Conservation (phyloP, 441 rosid species). For the Jatropha podagrica region DNA sequence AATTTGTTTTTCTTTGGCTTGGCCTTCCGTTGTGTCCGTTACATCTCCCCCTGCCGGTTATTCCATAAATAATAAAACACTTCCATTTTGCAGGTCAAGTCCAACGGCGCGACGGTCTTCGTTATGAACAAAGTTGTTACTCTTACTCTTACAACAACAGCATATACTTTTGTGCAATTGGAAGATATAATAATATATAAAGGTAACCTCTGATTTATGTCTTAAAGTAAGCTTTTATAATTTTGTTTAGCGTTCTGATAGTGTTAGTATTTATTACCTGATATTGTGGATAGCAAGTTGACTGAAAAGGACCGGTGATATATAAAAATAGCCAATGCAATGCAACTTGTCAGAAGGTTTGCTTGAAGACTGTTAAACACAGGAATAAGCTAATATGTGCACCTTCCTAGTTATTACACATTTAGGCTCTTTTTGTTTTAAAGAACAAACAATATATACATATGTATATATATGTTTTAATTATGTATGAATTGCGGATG, state of each 20-base stretch:
- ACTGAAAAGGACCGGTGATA: background rate
- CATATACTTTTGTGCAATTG: background rate
- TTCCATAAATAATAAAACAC: background rate
- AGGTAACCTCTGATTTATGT: background rate
- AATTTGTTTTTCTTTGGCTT: too few species aligned
- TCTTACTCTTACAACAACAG: background rate
- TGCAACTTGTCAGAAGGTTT: too few species aligned
- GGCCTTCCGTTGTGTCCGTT: too few species aligned
- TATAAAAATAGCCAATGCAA: too few species aligned
- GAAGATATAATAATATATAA: background rate
- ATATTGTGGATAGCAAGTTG: background rate
- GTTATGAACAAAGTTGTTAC: conserved; percentile 2
- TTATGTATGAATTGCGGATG: too few species aligned
- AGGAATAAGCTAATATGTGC: too few species aligned
- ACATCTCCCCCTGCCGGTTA: too few species aligned
- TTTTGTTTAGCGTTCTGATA: background rate
- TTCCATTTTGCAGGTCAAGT: conserved; percentile 18
- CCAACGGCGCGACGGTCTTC: conserved; percentile 11
- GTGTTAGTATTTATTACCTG: background rate
- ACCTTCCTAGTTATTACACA: too few species aligned
- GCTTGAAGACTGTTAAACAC: too few species aligned
- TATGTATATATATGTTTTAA: too few species aligned
- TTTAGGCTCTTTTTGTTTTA: too few species aligned
- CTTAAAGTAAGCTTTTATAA: background rate
- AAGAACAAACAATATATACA: too few species aligned